Evolutionary conservation across 2,329 filamentous ascomycete genomes (phyloP), one percentile per base, ranked within the genome.

Genomic region (Fusarium xylarioides): DNA sequence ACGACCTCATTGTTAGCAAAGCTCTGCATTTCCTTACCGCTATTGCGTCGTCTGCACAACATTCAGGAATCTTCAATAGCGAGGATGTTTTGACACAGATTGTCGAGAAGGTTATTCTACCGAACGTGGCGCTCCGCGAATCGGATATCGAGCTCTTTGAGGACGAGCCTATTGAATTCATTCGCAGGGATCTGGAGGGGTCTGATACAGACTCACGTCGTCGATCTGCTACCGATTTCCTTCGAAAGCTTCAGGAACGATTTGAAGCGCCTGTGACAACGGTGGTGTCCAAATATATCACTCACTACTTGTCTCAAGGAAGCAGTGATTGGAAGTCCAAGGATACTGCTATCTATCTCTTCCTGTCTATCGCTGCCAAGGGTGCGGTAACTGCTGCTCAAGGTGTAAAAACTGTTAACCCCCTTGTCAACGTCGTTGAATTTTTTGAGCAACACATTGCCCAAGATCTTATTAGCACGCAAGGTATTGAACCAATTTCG

Each of bases 91-190:
- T 98, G 40, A 91, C 91, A 23, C 93, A 97, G 80, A 93, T 99
- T 59, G 93, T 98, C 15, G 95, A 98, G 81, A 97, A 97, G 84
- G 96, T 98, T 66, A 93, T 99, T 63, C 84, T 99, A 73, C 95
- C 96, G 15, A 99, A 99, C 78, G 90, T 99, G 66, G 92, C 93
- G 21, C 85, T 99, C 68, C 91, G 97, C 74, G 96, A 98, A 78
- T 96, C 95, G 1, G 97, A 99, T 74, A 89, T 97, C 61, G 96
- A 99, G 81, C 88, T 97, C 74, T 98, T 99, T 77, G 96, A 99
- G 80, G 97, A 99, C 80, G 97, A 99, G 84, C 96, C 96, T 0
- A 99, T 99, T 74, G 96, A 99, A 82, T 99, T 97, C 80, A 99
- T 99, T 79, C 90, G 96, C 71, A 90, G 95, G 78, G 96, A 99